These are phyloP conservation scores for Trypanosoma avium DNA, from an alignment of 208 protist species.

Conservation along the genomic window DNA sequence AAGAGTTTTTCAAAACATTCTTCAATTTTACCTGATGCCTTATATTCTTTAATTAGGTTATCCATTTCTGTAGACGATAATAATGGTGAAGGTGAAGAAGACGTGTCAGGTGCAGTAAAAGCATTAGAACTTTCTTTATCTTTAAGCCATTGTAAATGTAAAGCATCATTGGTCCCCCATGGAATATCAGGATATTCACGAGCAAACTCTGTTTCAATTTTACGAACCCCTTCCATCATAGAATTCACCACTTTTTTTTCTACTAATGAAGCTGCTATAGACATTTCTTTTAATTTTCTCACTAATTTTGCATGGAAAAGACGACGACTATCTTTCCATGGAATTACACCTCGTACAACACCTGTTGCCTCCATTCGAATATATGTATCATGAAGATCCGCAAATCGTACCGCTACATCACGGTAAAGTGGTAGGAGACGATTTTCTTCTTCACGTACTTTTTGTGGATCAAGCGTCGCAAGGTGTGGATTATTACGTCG, in stretches of 20 bases:
- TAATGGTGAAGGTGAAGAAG: background rate
- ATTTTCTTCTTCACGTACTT: slow-evolving; percentile 45
- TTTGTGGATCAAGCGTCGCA: slow-evolving; percentile 38
- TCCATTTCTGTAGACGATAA: slow-evolving; percentile 2
- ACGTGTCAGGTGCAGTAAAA: background rate
- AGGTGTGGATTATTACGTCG: slow-evolving; percentile 78
- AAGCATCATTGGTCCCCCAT: slow-evolving; percentile 49
- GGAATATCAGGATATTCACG: slow-evolving; percentile 26
- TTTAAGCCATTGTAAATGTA: slow-evolving; percentile 52
- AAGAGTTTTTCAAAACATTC: slow-evolving; percentile 52
- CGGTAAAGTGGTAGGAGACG: slow-evolving; percentile 88
- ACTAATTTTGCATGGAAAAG: slow-evolving; percentile 93
- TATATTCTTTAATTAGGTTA: slow-evolving; percentile 16
- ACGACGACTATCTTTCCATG: slow-evolving; percentile 89
- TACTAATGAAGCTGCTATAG: slow-evolving; percentile 60
- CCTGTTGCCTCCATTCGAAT: slow-evolving; percentile 96
- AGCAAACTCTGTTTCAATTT: slow-evolving; percentile 44
- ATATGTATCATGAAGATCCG: slow-evolving; percentile 96
- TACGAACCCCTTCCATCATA: slow-evolving; percentile 41
- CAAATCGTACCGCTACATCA: slow-evolving; percentile 95
- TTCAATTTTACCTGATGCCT: slow-evolving; percentile 29
- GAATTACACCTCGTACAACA: slow-evolving; percentile 87
- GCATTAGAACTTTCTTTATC: slow-evolving; percentile 12
- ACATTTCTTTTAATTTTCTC: slow-evolving; percentile 87
- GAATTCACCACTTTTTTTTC: slow-evolving; percentile 26